phyloP scores from a whole-genome alignment of 352 stramenopile genomes.

The Pythium vanterpoolii region DNA sequence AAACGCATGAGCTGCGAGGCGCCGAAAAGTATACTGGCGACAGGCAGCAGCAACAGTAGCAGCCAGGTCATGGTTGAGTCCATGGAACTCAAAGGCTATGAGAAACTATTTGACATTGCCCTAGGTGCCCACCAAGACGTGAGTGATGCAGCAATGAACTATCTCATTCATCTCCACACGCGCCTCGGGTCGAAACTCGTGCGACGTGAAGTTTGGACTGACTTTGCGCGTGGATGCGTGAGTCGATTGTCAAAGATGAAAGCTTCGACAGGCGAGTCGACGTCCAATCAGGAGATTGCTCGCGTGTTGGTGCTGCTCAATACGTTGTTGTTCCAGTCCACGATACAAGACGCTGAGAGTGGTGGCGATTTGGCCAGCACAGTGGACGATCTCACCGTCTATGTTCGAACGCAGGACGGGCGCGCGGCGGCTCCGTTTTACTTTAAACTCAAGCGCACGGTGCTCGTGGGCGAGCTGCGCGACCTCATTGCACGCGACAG shows the following conservation, averaged over 20 bases:
- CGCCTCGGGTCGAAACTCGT: constrained; percentile 25
- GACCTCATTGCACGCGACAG: constrained; percentile 34
- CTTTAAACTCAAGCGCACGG: constrained; percentile 33
- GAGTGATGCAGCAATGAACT: constrained; percentile 19
- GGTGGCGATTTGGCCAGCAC: neutral
- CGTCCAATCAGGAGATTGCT: constrained; percentile 3
- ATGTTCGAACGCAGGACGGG: constrained; percentile 38
- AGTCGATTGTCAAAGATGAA: constrained; percentile 17
- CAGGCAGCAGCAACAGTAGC: neutral
- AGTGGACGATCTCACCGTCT: constrained; percentile 30
- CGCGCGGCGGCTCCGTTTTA: constrained; percentile 30
- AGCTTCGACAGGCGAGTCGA: constrained; percentile 15
- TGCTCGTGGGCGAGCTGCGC: constrained; percentile 33
- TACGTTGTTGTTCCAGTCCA: constrained; percentile 67
- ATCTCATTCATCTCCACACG: constrained; percentile 25
- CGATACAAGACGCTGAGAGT: constrained; percentile 2
- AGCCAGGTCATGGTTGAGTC: constrained; percentile 22
- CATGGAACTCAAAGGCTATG: constrained; percentile 30
- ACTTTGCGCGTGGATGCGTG: constrained; percentile 22
- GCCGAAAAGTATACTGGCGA: neutral
- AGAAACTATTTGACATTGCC: constrained; percentile 25
- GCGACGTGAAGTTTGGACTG: constrained; percentile 23
- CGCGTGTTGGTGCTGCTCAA: constrained; percentile 63
- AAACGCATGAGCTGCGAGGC: constrained; percentile 21
- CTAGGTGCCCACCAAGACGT: constrained; percentile 16